Conservation (phyloP, 2,329 filamentous ascomycete genomes). For the Aspergillus texensis region DNA sequence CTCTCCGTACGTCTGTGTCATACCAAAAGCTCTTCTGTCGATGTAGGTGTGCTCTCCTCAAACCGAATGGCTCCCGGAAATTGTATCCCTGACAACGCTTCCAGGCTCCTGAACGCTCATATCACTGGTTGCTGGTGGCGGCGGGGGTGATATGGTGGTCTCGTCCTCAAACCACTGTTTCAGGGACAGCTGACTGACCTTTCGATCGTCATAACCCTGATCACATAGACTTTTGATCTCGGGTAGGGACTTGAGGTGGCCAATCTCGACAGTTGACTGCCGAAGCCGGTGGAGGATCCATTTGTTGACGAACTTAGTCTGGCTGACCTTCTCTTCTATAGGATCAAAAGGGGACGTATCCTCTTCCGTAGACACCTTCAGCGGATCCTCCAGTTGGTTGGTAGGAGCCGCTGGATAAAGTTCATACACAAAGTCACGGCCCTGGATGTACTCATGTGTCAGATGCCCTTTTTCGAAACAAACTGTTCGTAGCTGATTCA, state of each 20-base stretch:
- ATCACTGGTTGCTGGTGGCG: background rate
- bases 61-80: background rate
- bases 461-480: constrained; percentile 23
- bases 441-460: constrained; percentile 1
- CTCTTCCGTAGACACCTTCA: constrained; percentile 22
- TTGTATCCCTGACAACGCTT: background rate
- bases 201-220: constrained; percentile 20
- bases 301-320: constrained; percentile 29
- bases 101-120: background rate
- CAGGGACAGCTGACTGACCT: constrained; percentile 27
- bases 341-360: constrained; percentile 26
- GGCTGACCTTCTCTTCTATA: constrained; percentile 12
- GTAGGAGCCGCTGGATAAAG: background rate
- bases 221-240: constrained; percentile 20
- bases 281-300: constrained; percentile 37
- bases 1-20: too few relatives aligned
- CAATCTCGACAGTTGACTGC: constrained; percentile 30
- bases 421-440: constrained; percentile 2
- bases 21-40: background rate
- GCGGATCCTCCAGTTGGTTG: constrained; percentile 17
- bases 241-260: constrained; percentile 26
- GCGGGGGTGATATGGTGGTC: background rate
- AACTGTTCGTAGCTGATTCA: constrained; percentile 20
- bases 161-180: constrained; percentile 28
- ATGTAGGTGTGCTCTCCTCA: background rate